phyloP scores from a whole-genome alignment of 129 eudicot species.

The Erigeron canadensis region DNA sequence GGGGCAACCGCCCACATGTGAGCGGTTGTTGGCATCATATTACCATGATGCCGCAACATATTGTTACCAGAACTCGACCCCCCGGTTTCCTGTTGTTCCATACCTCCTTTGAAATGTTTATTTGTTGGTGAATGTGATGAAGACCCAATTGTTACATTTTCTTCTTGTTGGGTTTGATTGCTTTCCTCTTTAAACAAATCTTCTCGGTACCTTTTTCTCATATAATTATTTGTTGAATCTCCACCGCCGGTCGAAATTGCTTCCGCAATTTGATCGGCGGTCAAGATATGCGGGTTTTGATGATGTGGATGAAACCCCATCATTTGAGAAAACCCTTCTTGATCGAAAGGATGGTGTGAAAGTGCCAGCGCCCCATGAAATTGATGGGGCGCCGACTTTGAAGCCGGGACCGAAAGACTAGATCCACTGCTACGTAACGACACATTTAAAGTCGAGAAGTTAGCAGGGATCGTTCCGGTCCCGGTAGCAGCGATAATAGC shows the following conservation, averaged over 20 bases:
- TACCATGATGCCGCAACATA: constrained; percentile 36
- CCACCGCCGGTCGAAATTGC: constrained; percentile 40
- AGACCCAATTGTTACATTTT: constrained; percentile 37
- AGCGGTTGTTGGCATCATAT: constrained; percentile 57
- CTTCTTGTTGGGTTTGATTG: constrained; percentile 29
- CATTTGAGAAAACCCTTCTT: constrained; percentile 70
- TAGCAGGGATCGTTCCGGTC: constrained; percentile 76
- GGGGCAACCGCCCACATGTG: constrained; percentile 75
- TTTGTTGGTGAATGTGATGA: constrained; percentile 46
- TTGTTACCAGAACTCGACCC: constrained; percentile 39
- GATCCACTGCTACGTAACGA: constrained; percentile 66
- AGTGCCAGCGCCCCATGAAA: constrained; percentile 67
- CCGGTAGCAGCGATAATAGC: constrained; percentile 80
- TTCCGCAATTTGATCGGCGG: constrained; percentile 53
- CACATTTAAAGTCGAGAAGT: constrained; percentile 64
- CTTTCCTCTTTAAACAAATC: constrained; percentile 77
- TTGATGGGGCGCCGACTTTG: constrained; percentile 62
- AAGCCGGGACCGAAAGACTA: constrained; percentile 65
- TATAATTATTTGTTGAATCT: constrained; percentile 45
- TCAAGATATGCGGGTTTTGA: constrained; percentile 47
- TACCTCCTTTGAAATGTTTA: constrained; percentile 48
- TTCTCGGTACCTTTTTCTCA: constrained; percentile 63
- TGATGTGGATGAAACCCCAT: constrained; percentile 65
- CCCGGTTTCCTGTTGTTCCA: constrained; percentile 42
- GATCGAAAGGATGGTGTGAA: constrained; percentile 61